These are phyloP conservation scores for Paracoccidioides lutzii DNA, from an alignment of 2,329 filamentous ascomycete species.

Conservation along the genomic window DNA sequence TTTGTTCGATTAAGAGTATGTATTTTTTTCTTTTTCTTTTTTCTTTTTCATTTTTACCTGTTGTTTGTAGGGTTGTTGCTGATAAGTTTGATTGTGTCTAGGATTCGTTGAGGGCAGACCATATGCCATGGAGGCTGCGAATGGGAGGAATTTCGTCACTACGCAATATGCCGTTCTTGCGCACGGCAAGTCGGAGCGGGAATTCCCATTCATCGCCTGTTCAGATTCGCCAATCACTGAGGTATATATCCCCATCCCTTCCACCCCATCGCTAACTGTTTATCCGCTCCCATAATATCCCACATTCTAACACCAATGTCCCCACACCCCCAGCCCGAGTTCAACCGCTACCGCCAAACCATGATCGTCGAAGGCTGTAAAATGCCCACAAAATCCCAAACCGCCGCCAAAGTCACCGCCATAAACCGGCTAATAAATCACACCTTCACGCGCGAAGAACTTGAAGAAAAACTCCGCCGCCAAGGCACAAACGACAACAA, in stretches of 20 bases:
- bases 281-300: neutral
- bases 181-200: conserved; percentile 69
- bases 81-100: conserved; percentile 27
- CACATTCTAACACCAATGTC: neutral
- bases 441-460: conserved; percentile 68
- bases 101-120: conserved; percentile 67
- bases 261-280: too few relatives aligned
- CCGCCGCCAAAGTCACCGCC: conserved; percentile 61
- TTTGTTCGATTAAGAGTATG: conserved; percentile 75
- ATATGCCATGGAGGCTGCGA: conserved; percentile 65
- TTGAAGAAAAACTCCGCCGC: conserved; percentile 63
- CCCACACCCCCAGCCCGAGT: conserved; percentile 49
- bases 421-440: conserved; percentile 71
- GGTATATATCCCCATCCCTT: conserved; percentile 34
- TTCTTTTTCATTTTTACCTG: conserved; percentile 4
- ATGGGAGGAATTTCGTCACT: conserved; percentile 65
- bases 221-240: conserved; percentile 80
- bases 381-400: conserved; percentile 57
- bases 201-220: conserved; percentile 82
- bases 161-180: conserved; percentile 73
- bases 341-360: conserved; percentile 64
- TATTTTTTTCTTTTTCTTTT: conserved; percentile 1
- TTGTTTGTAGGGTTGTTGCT: conserved; percentile 4
- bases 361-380: conserved; percentile 59
- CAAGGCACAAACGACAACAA: conserved; percentile 55